Conservation (phyloP, 768 basidiomycete species). For the Termitomyces sp. region DNA sequence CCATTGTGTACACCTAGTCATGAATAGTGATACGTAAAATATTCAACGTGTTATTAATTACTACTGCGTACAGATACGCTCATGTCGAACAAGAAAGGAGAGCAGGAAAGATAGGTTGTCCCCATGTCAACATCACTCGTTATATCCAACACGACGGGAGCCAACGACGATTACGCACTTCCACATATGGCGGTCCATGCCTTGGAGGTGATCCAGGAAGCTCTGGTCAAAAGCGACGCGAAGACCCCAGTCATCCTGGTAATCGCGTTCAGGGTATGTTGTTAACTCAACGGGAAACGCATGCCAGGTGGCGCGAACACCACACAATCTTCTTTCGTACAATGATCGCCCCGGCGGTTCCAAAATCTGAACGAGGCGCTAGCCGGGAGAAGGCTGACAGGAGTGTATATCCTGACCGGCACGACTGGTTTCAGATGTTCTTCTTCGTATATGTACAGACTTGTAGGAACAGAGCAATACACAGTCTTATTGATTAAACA, state of each 20-base stretch:
- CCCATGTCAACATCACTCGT: neutral
- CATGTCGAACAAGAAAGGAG: neutral
- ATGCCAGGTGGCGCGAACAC: slow-evolving; percentile 56
- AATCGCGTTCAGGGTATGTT: slow-evolving; percentile 52
- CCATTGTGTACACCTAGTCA: neutral
- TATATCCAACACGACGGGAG: neutral
- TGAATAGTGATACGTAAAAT: neutral
- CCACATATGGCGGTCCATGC: neutral
- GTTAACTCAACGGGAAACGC: slow-evolving; percentile 58
- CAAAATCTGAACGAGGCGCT: slow-evolving; percentile 44
- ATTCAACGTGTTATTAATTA: neutral
- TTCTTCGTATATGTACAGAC: slow-evolving; percentile 8
- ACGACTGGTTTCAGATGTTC: slow-evolving; percentile 7
- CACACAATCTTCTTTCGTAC: slow-evolving; percentile 47
- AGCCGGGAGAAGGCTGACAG: slow-evolving; percentile 21
- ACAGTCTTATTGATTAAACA: neutral
- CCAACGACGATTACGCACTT: neutral
- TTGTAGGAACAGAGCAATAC: neutral
- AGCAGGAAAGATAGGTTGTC: neutral
- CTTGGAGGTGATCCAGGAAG: slow-evolving; percentile 53
- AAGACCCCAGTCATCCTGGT: slow-evolving; percentile 45
- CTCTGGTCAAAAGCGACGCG: slow-evolving; percentile 45
- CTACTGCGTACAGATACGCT: neutral
- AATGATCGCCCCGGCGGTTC: slow-evolving; percentile 74
- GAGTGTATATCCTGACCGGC: slow-evolving; percentile 10